A percentile compares a stretch with the other conserved stretches of the same genome.
These are phyloP conservation scores for Mycena capillaripes DNA, from an alignment of 768 basidiomycete genomes.

Conservation along the genomic window DNA sequence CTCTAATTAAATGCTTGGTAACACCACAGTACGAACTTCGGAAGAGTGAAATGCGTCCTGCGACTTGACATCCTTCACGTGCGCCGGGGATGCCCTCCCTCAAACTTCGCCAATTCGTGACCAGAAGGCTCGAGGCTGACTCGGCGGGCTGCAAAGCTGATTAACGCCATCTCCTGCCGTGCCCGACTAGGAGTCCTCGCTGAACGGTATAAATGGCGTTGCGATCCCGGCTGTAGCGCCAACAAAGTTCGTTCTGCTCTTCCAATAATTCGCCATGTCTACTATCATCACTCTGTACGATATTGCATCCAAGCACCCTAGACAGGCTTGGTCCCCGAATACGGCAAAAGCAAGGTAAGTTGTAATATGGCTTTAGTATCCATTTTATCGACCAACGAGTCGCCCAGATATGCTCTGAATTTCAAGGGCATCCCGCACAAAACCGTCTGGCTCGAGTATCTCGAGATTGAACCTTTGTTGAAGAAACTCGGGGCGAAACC, in stretches of 20 bases:
- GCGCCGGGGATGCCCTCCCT: too few relatives aligned
- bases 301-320: conserved; percentile 46
- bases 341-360: conserved; percentile 49
- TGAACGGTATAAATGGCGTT: neutral
- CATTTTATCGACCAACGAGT: neutral
- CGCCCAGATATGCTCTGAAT: conserved; percentile 49
- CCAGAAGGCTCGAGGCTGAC: neutral
- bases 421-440: conserved; percentile 56
- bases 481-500: conserved; percentile 54
- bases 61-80: neutral
- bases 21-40: too few relatives aligned
- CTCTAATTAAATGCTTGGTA: too few relatives aligned
- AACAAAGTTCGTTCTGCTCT: neutral
- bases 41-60: too few relatives aligned
- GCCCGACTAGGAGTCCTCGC: too few relatives aligned
- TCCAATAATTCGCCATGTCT: conserved; percentile 6
- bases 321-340: conserved; percentile 51
- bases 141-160: neutral
- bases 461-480: conserved; percentile 57
- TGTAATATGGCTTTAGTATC: neutral
- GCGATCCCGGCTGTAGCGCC: too few relatives aligned
- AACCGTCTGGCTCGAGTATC: conserved; percentile 67
- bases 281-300: conserved; percentile 55
- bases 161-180: neutral
- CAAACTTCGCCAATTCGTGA: neutral